Conservation (phyloP, 768 basidiomycete species). For the Boletus insuetus region DNA sequence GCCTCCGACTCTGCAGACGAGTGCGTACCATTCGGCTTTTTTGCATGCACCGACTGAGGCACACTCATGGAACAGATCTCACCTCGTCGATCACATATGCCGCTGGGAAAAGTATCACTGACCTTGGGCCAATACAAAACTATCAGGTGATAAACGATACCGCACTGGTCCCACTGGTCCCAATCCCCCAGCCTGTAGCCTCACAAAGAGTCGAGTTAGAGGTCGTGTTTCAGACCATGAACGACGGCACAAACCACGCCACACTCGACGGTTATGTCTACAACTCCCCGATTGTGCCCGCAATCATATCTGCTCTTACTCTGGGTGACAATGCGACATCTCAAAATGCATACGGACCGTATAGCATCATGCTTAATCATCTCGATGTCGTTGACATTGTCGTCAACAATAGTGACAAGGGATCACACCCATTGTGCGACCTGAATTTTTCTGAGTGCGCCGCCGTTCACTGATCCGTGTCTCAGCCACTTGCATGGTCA, state of each 20-base stretch:
- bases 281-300: slow-evolving; percentile 69
- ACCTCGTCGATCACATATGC: slow-evolving; percentile 84
- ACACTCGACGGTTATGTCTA: slow-evolving; percentile 71
- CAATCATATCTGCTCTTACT: slow-evolving; percentile 70
- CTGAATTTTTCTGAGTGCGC: neutral
- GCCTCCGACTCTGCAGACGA: slow-evolving; percentile 70
- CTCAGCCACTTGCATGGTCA: slow-evolving; percentile 89
- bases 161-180: slow-evolving; percentile 59
- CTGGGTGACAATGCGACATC: slow-evolving; percentile 72
- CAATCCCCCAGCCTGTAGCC: slow-evolving; percentile 46
- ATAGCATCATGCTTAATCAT: slow-evolving; percentile 72
- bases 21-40: slow-evolving; percentile 40
- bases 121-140: slow-evolving; percentile 50
- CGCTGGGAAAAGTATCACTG: slow-evolving; percentile 46
- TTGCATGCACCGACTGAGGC: neutral
- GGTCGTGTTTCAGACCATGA: slow-evolving; percentile 79
- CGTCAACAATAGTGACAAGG: slow-evolving; percentile 66
- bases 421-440: slow-evolving; percentile 82
- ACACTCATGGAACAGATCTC: slow-evolving; percentile 48
- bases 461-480: neutral
- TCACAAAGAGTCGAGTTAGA: slow-evolving; percentile 68
- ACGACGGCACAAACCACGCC: slow-evolving; percentile 83
- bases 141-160: slow-evolving; percentile 69
- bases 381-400: slow-evolving; percentile 77
- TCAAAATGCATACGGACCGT: slow-evolving; percentile 73